Evolutionary conservation across 805 yeast genomes (phyloP), one percentile per base, ranked within the genome.

Genomic region (Wickerhamomyces ciferrii): DNA sequence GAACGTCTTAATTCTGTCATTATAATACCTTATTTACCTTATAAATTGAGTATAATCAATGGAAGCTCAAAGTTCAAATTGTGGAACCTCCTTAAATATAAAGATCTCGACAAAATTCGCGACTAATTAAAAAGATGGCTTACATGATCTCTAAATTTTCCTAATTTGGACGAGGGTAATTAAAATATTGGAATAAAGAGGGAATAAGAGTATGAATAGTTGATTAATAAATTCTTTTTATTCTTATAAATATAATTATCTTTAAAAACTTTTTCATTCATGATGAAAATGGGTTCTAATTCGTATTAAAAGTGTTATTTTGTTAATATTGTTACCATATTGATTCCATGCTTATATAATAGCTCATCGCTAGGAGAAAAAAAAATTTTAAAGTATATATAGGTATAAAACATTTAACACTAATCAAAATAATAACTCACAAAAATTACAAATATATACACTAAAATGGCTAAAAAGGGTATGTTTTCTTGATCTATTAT

Each of bases 1-100:
- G 68, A 63, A 40, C 66, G 64, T 49, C 68, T 62, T 41, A 65
- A 39, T 48, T 55, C 66, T 18, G 41, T 49, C 55, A 54, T 54
- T 27, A 8, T 23, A 23, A 8, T 6, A 8, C 25, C 8, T 23
- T 8, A n/a, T n/a, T n/a, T n/a, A n/a, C 10, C 10, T 6, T 24
- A 24, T 24, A 6, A 24, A 24, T 24, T 24, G 27, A 10, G 9
- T 24, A 6, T 24, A 7, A 24, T 24, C 27, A 24, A 24, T 24
- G 6, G 9, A 7, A 24, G 6, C 9, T 6, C 27, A 24, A 24
- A 45, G 43, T 17, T 48, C 44, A 23, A 41, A 48, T 35, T 15
- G 19, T 48, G 44, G 18, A 4, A 32, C 17, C n/a, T 29, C 14
- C 32, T 29, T 29, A 14, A 29, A 13, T 11, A 6, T 11, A 11